These are phyloP conservation scores for Zangia roseola DNA, from an alignment of 768 basidiomycete genomes.

Conservation along the genomic window DNA sequence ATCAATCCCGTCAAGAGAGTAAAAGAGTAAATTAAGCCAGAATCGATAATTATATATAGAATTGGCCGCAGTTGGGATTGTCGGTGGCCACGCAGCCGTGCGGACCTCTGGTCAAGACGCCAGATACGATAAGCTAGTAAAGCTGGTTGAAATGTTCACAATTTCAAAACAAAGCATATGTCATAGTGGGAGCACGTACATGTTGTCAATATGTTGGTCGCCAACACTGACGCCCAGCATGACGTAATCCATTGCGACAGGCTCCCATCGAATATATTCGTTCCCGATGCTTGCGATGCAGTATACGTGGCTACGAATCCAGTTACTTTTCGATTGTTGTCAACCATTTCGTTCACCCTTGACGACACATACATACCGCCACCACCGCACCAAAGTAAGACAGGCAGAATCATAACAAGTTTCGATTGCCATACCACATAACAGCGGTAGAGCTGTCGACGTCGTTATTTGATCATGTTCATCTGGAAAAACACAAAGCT, in stretches of 20 bases:
- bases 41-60: constrained; percentile 32
- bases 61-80: not conserved
- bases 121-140: constrained; percentile 27
- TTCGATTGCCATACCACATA: no score
- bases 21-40: constrained; percentile 34
- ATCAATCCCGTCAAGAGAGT: constrained; percentile 32
- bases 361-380: constrained; percentile 1
- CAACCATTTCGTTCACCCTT: not conserved
- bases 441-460: constrained; percentile 12
- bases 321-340: constrained; percentile 5
- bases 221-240: constrained; percentile 31
- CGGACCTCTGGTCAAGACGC: constrained; percentile 20
- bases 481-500: not conserved
- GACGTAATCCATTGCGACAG: constrained; percentile 32
- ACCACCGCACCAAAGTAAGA: not conserved
- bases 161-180: not conserved
- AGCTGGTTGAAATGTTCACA: constrained; percentile 4
- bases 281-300: not conserved
- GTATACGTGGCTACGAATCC: not conserved
- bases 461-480: not conserved
- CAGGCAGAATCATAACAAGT: constrained; percentile 6
- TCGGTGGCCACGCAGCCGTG: constrained; percentile 8
- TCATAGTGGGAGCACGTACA: constrained; percentile 6
- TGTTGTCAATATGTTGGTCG: constrained; percentile 32
- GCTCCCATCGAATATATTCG: constrained; percentile 24